phyloP scores from a whole-genome alignment of 1,284 basidiomycete genomes.

The Xerocomus nothofagi region DNA sequence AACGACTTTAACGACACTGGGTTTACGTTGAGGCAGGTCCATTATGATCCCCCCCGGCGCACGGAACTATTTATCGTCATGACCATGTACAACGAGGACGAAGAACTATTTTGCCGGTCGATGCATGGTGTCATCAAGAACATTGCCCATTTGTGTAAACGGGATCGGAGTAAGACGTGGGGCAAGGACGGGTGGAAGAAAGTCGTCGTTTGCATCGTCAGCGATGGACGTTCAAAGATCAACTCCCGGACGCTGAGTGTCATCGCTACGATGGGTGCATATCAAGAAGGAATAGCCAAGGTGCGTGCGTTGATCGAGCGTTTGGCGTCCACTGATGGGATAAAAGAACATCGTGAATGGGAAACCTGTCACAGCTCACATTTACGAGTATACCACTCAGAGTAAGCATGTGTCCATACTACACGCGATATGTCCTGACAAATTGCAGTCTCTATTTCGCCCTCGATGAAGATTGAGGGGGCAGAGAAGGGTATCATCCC shows the following conservation, averaged over 20 bases:
- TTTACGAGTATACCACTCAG: constrained; percentile 94
- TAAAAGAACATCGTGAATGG: constrained; percentile 77
- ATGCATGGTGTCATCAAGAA: constrained; percentile 95
- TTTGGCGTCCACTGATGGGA: neutral
- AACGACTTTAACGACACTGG: constrained; percentile 81
- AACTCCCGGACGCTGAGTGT: constrained; percentile 84
- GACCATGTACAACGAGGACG: constrained; percentile 83
- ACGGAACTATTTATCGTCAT: constrained; percentile 87
- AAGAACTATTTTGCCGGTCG: constrained; percentile 76
- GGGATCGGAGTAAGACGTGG: constrained; percentile 89
- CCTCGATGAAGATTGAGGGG: constrained; percentile 80
- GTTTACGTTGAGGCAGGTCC: constrained; percentile 79
- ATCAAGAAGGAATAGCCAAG: constrained; percentile 90
- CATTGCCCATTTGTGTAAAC: constrained; percentile 77
- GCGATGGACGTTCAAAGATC: constrained; percentile 75
- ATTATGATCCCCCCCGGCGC: constrained; percentile 82
- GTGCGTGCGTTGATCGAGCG: constrained; percentile 34
- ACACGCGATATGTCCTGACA: constrained; percentile 11
- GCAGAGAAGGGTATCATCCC: constrained; percentile 81
- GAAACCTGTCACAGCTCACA: constrained; percentile 85
- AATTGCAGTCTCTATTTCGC: constrained; percentile 73
- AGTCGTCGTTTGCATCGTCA: constrained; percentile 56
- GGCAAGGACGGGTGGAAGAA: constrained; percentile 98
- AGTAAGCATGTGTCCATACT: constrained; percentile 44
- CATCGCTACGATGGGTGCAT: constrained; percentile 84